These are phyloP conservation scores for Bromus sterilis DNA, from an alignment of 176 grass and related monocot species.

Conservation along the genomic window DNA sequence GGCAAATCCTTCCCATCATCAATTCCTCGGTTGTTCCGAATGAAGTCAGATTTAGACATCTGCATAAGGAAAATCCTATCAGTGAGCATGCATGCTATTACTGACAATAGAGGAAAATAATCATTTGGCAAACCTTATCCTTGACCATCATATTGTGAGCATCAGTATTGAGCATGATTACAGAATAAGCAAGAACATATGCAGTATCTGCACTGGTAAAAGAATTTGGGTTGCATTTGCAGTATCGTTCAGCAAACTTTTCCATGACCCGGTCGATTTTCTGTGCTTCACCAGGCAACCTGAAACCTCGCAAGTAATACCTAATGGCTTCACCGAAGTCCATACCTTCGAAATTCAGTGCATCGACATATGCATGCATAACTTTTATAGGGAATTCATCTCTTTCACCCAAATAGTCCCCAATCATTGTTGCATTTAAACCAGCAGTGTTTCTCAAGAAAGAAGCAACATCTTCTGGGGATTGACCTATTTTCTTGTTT, in stretches of 20 bases:
- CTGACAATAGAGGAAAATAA: background rate
- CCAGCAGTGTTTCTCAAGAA: constrained; percentile 84
- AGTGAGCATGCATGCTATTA: constrained; percentile 8
- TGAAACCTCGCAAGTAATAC: constrained; percentile 86
- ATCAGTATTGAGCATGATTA: constrained; percentile 98
- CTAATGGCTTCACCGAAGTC: constrained; percentile 96
- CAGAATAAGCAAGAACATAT: constrained; percentile 99
- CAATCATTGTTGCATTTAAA: constrained; percentile 88
- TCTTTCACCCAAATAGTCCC: constrained; percentile 95
- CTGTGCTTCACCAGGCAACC: constrained; percentile 93
- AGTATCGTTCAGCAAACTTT: constrained; percentile 97
- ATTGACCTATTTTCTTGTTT: constrained; percentile 70
- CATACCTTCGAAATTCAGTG: constrained; percentile 86
- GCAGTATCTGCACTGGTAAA: constrained; percentile 99
- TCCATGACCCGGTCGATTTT: constrained; percentile 99
- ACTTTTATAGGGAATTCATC: constrained; percentile 96
- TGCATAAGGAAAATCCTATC: constrained; percentile 27
- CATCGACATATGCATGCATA: constrained; percentile 99
- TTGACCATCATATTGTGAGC: constrained; percentile 99
- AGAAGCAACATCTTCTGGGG: constrained; percentile 70
- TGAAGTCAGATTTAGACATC: constrained; percentile 94
- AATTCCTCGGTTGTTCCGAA: constrained; percentile 94
- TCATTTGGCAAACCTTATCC: constrained; percentile 68
- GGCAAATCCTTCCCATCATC: constrained; percentile 98
- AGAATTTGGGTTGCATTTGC: constrained; percentile 88